Base-by-base conservation (phyloP, 2,329 filamentous ascomycete species). In the Rutstroemia sp. region DNA sequence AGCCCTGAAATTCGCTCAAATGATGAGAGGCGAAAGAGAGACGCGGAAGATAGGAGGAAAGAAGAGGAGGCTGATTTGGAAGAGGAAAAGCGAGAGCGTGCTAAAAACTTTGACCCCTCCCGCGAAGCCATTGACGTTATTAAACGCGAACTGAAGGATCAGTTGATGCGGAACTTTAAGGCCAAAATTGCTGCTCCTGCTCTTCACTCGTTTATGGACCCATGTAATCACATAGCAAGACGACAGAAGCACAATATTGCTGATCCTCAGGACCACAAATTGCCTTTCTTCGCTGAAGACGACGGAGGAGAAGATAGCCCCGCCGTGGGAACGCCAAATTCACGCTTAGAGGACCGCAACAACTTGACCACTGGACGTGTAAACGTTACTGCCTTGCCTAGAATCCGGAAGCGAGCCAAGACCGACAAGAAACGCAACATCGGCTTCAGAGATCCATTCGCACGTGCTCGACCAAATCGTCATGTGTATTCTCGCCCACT, bases 81-180 rank as follows among this genome's bases (percentile, higher is more conserved):
- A 67, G 88, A 94, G 63, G 92, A 97, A 70, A 96, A 94, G 74
- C 86, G 84, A 67, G 87, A 92, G 64, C 79, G 92, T 52, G 92
- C 92, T 17, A 86, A 87, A 67, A 87, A 95, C 68, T 82, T 96
- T 61, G 92, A 99, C 70, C 92, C 94, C n/a, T 89, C 92, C 4
- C 75, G 78, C 49, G 92, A 95, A 68, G 92, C 94, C 36, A 77
- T 91, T 40, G 84, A 92, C 59, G 80, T 88, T 46, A 80, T 96
- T 53, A 82, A 87, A 51, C 82, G 83, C 53, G 92, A 97, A 70
- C 76, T 99, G 68, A 85, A 83, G 58, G 88, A 95, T 68, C 94
- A 95, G 70, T 76, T 99, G 38, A 83, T 97, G 60, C 83, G 88
- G 62, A 91, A 96, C 69, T 88, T 97, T 67, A 91, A 92, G 64